Conservation (phyloP, 2,329 filamentous ascomycete species). For the Pseudogymnoascus sp. region DNA sequence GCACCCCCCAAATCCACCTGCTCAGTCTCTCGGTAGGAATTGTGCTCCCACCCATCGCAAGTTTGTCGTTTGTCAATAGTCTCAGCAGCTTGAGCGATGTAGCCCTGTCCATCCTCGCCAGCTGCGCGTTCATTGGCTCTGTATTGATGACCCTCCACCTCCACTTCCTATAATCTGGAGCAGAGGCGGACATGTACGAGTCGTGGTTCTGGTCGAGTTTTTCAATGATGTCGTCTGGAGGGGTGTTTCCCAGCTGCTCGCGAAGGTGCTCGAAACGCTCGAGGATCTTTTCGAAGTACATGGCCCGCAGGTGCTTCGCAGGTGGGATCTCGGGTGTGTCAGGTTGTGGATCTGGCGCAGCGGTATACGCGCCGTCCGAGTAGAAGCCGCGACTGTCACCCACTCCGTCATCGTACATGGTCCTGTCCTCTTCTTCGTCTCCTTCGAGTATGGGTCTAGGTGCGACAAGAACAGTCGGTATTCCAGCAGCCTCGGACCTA, state of each 20-base stretch:
- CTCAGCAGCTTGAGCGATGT: constrained; percentile 60
- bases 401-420: constrained; percentile 41
- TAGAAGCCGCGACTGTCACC: constrained; percentile 60
- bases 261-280: constrained; percentile 61
- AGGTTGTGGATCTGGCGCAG: constrained; percentile 37
- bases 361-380: constrained; percentile 72
- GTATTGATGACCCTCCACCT: constrained; percentile 42
- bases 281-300: constrained; percentile 61
- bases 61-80: constrained; percentile 34
- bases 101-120: constrained; percentile 59
- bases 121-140: constrained; percentile 51
- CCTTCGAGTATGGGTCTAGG: constrained; percentile 37
- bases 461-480: constrained; percentile 66
- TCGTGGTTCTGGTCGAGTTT: constrained; percentile 46
- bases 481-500: constrained; percentile 67
- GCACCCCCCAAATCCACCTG: constrained; percentile 77
- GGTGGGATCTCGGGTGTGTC: not conserved
- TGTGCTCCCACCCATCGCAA: constrained; percentile 44
- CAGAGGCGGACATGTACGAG: constrained; percentile 43
- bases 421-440: constrained; percentile 32
- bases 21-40: constrained; percentile 44
- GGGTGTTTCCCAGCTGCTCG: constrained; percentile 47
- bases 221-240: constrained; percentile 45
- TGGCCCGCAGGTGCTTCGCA: not conserved
- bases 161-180: constrained; percentile 46